Evolutionary conservation across 306 rosid species (phyloP), one percentile per base, ranked within the genome.

Genomic region (Quercus robur): DNA sequence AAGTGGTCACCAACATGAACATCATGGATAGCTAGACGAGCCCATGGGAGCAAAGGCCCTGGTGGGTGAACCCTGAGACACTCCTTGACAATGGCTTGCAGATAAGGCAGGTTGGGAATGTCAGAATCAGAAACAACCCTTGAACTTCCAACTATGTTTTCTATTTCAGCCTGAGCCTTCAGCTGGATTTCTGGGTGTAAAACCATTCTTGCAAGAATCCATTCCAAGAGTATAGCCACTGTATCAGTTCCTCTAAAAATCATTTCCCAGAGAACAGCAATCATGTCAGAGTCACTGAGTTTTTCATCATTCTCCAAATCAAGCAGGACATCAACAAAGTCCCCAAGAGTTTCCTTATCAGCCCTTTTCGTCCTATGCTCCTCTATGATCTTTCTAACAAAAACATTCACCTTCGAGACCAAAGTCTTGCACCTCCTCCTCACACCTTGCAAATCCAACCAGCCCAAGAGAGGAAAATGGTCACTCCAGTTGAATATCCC

Each of bases 211-310:
- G 90, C 86, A 31, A 87, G 62, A 35, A 84, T 56, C 90, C 90
- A 87, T 54, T 87, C 90, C 0, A 82, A 20, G 4, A 87, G 84
- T 9, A 84, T 76, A 2, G 90, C 88, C 17, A 82, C 82, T 1
- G 90, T 87, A 51, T 87, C 90, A 6, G 88, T 82, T 51, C 90
- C 90, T 77, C 88, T 46, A 46, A 87, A 87, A 5, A 87, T 84
- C 90, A 87, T 87, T 56, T 87, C 90, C 97, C 98, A 94, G 30
- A 91, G 79, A 66, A 94, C 95, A 28, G 98, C 98, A 69, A 91
- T 86, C 91, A 94, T 89, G 54, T 94, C 98, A 74, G 92, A 78
- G 62, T 94, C 89, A 17, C 54, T 80, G 73, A 94, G 88, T 21
- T 77, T 86, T 76, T 86, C 78, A 15, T 86, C 88, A 38, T 86